Evolutionary conservation across 106 monocot genomes (phyloP), one percentile per base, ranked within the genome.

Genomic region (Vanilla planifolia): DNA sequence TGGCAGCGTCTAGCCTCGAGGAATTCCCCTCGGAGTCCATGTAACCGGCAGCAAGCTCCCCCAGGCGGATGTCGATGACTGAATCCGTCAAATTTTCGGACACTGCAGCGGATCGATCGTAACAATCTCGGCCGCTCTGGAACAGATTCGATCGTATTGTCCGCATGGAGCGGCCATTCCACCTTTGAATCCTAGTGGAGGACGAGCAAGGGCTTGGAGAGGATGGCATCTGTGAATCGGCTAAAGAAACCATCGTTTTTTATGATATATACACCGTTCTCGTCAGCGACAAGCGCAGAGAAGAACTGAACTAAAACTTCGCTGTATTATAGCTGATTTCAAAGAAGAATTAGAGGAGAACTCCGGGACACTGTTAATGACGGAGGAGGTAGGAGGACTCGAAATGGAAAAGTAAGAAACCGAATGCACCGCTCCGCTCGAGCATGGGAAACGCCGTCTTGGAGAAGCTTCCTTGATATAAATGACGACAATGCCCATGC

Each of bases 11-110:
- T 21, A 4, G 20, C 19, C 19, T 2, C 14, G 8, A 1, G 46
- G 74, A 17, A 1, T 51, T 22, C 15, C 3, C 24, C 58, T 58
- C 15, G 21, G 62, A 61, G 23, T 50, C 53, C 17, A 33, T 26
- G 47, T 47, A 40, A 29, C 42, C 45, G n/a, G 34, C 61, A 15
- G 75, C 60, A 25, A 87, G 86, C 62, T 87, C 72, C 1, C 51
- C 62, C 32, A 93, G 85, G 5, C 66, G 63, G 68, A 81, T 69
- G 63, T 93, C 93, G 24, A 93, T 70, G 15, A 77, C 66, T 26
- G 92, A 93, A 66, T 93, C 92, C 19, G 85, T 58, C 30, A 85
- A 69, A 37, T 58, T 55, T 25, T 80, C 79, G 0, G 78, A 73
- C 61, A 61, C 27, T 6, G 59, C 36, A 32, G 27, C 33, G 1